A percentile compares a stretch with the other conserved stretches of the same genome.
Conservation (phyloP, 1,284 basidiomycete genomes). For the Neonothopanus nambi region DNA sequence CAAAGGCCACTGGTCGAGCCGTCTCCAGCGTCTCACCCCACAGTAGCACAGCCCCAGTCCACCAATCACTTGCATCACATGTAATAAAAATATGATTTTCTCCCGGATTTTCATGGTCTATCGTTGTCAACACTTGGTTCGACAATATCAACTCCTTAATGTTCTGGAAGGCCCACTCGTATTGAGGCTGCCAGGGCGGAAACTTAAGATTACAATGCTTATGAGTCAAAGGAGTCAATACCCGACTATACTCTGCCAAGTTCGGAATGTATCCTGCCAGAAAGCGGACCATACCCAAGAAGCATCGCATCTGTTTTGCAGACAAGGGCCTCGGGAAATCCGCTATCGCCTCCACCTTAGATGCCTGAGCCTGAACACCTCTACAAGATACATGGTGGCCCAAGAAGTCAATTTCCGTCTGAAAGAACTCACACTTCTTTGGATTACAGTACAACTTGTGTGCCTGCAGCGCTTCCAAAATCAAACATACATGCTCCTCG, state of each 20-base stretch:
- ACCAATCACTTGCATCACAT: conserved; percentile 29
- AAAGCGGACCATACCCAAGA: conserved; percentile 34
- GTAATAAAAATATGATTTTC: conserved; percentile 33
- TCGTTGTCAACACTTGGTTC: conserved; percentile 21
- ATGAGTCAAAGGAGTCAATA: conserved; percentile 29
- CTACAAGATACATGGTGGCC: conserved; percentile 27
- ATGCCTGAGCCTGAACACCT: conserved; percentile 26
- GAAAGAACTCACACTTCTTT: conserved; percentile 26
- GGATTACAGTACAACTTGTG: conserved; percentile 27
- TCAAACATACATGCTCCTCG: conserved; percentile 22
- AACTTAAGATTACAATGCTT: conserved; percentile 20
- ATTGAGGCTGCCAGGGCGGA: conserved; percentile 22
- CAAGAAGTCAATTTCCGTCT: conserved; percentile 22
- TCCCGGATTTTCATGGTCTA: conserved; percentile 26
- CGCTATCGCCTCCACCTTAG: not conserved
- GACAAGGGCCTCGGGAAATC: conserved; percentile 27
- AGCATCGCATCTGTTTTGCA: conserved; percentile 25
- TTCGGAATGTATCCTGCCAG: too few relatives aligned
- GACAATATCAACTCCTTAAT: conserved; percentile 28
- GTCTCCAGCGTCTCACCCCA: conserved; percentile 26
- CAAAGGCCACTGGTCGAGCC: too few relatives aligned
- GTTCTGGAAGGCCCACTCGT: conserved; percentile 27
- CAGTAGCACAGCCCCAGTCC: conserved; percentile 30
- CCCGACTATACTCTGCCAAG: conserved; percentile 25
- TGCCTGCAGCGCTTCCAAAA: conserved; percentile 25